A percentile compares a stretch with the other conserved stretches of the same genome.
phyloP scores from a whole-genome alignment of 257 asterid species.

The Solanum infundibuliforme region DNA sequence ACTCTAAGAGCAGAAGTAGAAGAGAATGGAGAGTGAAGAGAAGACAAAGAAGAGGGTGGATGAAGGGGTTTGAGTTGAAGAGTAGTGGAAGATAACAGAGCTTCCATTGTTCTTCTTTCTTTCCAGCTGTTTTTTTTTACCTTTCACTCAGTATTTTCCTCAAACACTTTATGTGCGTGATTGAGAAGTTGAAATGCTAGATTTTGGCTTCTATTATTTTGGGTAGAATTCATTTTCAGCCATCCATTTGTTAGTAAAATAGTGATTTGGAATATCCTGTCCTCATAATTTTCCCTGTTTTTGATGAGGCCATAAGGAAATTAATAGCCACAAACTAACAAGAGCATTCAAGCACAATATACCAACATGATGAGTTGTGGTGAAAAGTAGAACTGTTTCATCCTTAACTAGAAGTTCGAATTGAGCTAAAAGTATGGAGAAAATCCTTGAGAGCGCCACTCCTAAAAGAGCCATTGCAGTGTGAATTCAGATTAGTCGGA shows the following conservation, averaged over 20 bases:
- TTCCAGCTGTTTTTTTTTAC: not conserved
- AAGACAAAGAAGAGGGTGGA: not conserved
- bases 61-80: conserved; percentile 29
- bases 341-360: not conserved
- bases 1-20: conserved; percentile 1
- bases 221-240: not conserved
- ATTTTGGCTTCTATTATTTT: not conserved
- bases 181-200: not conserved
- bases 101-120: conserved; percentile 32
- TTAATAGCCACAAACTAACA: not conserved
- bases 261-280: not conserved
- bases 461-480: fast-evolving
- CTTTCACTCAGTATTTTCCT: not conserved
- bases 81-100: conserved; percentile 50
- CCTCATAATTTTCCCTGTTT: not conserved
- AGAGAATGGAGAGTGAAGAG: conserved; percentile 4
- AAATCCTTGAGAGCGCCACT: too few relatives aligned
- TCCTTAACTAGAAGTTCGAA: too few relatives aligned
- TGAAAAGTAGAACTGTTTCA: not conserved
- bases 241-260: conserved; percentile 1
- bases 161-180: not conserved
- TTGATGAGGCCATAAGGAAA: not conserved
- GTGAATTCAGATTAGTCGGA: fast-evolving
- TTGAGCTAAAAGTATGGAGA: too few relatives aligned
- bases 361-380: not conserved